These are phyloP conservation scores for Lizonia empirigonia DNA, from an alignment of 2,329 filamentous ascomycete species.

Conservation along the genomic window DNA sequence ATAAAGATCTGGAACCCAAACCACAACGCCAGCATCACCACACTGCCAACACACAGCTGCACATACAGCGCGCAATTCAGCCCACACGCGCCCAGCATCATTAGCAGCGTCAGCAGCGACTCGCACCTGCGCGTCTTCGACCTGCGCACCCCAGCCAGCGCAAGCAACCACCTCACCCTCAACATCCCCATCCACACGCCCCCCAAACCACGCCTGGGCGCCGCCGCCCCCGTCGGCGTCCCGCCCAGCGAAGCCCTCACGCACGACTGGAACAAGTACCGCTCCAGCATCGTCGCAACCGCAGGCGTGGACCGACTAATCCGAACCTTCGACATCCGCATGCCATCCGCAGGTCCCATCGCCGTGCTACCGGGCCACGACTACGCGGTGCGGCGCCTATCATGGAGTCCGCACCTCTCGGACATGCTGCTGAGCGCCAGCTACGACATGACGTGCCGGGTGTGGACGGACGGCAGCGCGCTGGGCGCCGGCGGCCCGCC, in stretches of 20 bases:
- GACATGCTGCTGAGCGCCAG: conserved; percentile 87
- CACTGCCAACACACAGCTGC: conserved; percentile 88
- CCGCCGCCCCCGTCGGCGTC: conserved; percentile 48
- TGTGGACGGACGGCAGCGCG: conserved; percentile 84
- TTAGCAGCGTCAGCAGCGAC: conserved; percentile 89
- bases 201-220: conserved; percentile 57
- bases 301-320: conserved; percentile 87
- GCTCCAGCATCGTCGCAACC: conserved; percentile 80
- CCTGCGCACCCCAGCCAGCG: conserved; percentile 81
- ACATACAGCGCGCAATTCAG: conserved; percentile 93
- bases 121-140: conserved; percentile 90
- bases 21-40: conserved; percentile 74
- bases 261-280: conserved; percentile 99
- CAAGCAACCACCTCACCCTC: conserved; percentile 83
- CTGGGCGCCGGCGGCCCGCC: conserved; percentile 48
- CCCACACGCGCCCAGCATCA: conserved; percentile 81
- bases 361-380: conserved; percentile 82
- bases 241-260: conserved; percentile 85
- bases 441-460: conserved; percentile 96
- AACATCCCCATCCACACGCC: conserved; percentile 82
- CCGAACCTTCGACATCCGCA: conserved; percentile 88
- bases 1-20: conserved; percentile 95
- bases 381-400: conserved; percentile 83
- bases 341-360: conserved; percentile 72
- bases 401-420: conserved; percentile 93